These are phyloP conservation scores for Cercophora samala DNA, from an alignment of 495 filamentous ascomycete genomes.

Conservation along the genomic window DNA sequence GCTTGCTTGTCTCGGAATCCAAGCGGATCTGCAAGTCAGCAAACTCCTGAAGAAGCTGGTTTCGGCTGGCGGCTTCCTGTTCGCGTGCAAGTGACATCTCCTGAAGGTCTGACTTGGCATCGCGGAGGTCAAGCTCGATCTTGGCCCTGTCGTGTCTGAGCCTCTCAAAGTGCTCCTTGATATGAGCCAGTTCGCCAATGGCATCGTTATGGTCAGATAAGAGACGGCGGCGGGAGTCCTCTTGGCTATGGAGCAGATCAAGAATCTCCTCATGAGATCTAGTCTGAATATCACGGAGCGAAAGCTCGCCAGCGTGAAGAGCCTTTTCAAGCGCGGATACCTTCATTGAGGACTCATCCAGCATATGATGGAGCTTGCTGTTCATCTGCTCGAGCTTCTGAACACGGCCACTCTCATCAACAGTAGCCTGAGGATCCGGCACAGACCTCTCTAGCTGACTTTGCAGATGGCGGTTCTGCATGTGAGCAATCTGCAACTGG, in stretches of 20 bases:
- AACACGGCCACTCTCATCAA: constrained; percentile 82
- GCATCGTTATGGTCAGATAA: constrained; percentile 82
- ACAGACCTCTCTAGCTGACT: constrained; percentile 70
- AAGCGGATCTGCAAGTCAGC: constrained; percentile 91
- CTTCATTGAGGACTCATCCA: constrained; percentile 92
- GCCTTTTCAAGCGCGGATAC: constrained; percentile 86
- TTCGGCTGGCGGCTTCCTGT: constrained; percentile 77
- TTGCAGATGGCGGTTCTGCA: constrained; percentile 93
- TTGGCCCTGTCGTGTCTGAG: constrained; percentile 72
- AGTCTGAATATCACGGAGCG: constrained; percentile 86
- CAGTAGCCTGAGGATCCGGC: constrained; percentile 54
- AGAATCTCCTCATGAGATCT: constrained; percentile 93
- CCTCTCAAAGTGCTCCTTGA: constrained; percentile 82
- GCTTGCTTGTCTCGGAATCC: constrained; percentile 81
- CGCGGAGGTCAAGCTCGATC: constrained; percentile 86
- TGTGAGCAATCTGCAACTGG: constrained; percentile 89
- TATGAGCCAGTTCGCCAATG: constrained; percentile 76
- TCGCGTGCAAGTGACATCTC: constrained; percentile 74
- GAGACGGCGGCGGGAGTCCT: constrained; percentile 78
- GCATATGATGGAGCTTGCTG: constrained; percentile 85
- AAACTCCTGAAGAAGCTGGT: constrained; percentile 87
- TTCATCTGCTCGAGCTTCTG: constrained; percentile 93
- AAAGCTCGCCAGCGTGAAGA: constrained; percentile 83
- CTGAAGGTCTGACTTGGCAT: constrained; percentile 76
- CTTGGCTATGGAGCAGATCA: constrained; percentile 89